Evolutionary conservation across 1,284 basidiomycete genomes (phyloP), one percentile per base, ranked within the genome.

Genomic region (Flammula alnicola): DNA sequence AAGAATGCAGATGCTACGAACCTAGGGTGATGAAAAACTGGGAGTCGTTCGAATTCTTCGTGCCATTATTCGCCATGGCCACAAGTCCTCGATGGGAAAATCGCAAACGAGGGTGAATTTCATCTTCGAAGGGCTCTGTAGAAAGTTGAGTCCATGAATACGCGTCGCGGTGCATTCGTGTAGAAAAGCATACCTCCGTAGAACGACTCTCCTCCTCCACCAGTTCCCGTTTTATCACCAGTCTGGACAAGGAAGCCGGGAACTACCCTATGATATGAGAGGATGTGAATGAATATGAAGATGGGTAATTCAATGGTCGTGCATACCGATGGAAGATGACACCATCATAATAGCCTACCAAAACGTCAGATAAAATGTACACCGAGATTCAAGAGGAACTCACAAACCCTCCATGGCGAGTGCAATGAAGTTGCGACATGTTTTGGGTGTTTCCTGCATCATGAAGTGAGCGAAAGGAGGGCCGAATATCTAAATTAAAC

Each of bases 21-120:
- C 91, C 88, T 0, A 96, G 81, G 0, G 94, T 96, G 44, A 96
- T 88, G 66, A 97, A 89, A 73, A 95, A 97, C 63, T 95, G 92
- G 0, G 88, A 91, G 48, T 91, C 90, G 58, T 95, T 95, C 9
- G 90, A 85, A 64, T 93, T 80, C 67, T 91, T 88, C 38, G 78
- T 78, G 11, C 93, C 92, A 49, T 84, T 87, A 63, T 97, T 98
- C 1, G 96, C 96, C 92, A 97, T 96, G 0, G 81, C 97, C 0
- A 99, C 84, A 4, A 99, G 67, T 0, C 96, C 97, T 51, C 96
- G 86, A 56, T 96, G 84, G 5, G 83, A 69, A 65, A 88, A 95
- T 14, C 86, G 80, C 52, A 99, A 73, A 19, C 97, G 83, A 5
- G 94, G 93, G 63, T 95, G 93, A n/a, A 93, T 86, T 70, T 98